phyloP scores from a whole-genome alignment of 2,329 filamentous ascomycete genomes.

The Graphium sp. region DNA sequence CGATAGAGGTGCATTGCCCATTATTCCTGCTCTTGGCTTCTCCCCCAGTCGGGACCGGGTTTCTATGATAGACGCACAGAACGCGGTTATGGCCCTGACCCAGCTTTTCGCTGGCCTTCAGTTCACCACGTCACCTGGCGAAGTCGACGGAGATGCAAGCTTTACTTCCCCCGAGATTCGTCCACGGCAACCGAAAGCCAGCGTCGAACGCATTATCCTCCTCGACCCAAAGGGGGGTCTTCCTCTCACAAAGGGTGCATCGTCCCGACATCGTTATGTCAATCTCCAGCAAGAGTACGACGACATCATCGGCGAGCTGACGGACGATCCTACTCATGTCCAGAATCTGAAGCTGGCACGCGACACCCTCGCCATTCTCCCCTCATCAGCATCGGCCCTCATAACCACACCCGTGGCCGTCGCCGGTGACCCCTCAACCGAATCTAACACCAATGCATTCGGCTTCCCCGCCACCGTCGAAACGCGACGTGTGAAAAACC shows the following conservation, averaged over 20 bases:
- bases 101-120: slow-evolving; percentile 58
- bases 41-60: slow-evolving; percentile 20
- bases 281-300: slow-evolving; percentile 86
- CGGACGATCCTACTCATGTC: slow-evolving; percentile 30
- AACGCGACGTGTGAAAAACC: slow-evolving; percentile 49
- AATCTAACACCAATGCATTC: slow-evolving; percentile 18
- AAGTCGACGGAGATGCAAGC: too few species aligned
- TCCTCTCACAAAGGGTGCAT: slow-evolving; percentile 36
- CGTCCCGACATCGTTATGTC: slow-evolving; percentile 43
- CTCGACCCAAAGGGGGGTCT: slow-evolving; percentile 78
- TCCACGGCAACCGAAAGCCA: slow-evolving; percentile 24
- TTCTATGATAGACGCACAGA: slow-evolving; percentile 26
- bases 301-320: slow-evolving; percentile 46
- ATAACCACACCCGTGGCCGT: slow-evolving; percentile 79
- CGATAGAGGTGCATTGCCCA: slow-evolving; percentile 10
- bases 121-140: slow-evolving; percentile 13
- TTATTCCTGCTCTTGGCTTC: slow-evolving; percentile 23
- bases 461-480: slow-evolving; percentile 24
- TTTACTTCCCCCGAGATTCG: slow-evolving; percentile 1
- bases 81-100: slow-evolving; percentile 62
- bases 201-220: slow-evolving; percentile 73
- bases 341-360: slow-evolving; percentile 60
- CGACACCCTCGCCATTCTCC: slow-evolving; percentile 56
- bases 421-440: slow-evolving; percentile 24
- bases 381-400: slow-evolving; percentile 69